Evolutionary conservation across 2,329 filamentous ascomycete species (phyloP).

Genomic region (Diaporthe ilicicola): DNA sequence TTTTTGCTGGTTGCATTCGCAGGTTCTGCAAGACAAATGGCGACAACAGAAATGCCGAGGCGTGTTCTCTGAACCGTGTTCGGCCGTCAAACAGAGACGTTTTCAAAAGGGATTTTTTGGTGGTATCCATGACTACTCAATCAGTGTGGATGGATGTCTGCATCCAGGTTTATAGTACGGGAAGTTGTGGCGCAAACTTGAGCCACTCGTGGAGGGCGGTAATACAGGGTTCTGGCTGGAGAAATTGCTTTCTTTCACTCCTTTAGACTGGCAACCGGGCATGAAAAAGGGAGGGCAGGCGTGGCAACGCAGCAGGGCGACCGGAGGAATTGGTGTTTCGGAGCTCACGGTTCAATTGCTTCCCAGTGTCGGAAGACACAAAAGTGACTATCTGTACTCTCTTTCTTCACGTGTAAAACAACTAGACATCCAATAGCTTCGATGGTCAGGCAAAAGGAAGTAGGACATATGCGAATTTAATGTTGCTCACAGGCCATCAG

Average conservation of each 20-base stretch:
- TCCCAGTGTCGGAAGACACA: slow-evolving; percentile 19
- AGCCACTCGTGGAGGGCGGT: slow-evolving; percentile 8
- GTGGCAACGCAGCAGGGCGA: slow-evolving; percentile 9
- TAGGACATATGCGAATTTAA: neutral
- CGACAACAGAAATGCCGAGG: neutral
- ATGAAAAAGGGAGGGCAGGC: slow-evolving; percentile 11
- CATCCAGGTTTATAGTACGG: slow-evolving; percentile 20
- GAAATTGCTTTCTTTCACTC: slow-evolving; percentile 21
- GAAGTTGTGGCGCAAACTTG: slow-evolving; percentile 16
- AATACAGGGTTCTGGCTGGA: neutral
- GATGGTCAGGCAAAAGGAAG: slow-evolving; percentile 5
- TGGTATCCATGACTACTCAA: neutral
- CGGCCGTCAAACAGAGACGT: slow-evolving; percentile 8
- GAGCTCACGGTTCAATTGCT: slow-evolving; percentile 25
- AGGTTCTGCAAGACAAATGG: neutral
- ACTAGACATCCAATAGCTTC: slow-evolving; percentile 25
- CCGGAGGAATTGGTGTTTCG: slow-evolving; percentile 25
- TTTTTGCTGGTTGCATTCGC: neutral
- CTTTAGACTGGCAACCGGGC: slow-evolving; percentile 26
- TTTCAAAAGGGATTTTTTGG: neutral
- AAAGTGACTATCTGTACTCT: slow-evolving; percentile 18
- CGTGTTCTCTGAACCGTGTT: neutral
- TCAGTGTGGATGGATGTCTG: slow-evolving; percentile 6
- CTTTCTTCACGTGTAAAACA: slow-evolving; percentile 17
- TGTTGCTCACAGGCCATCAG: neutral